Base-by-base conservation (phyloP, 805 yeast genomes). In the Saccharomyces eubayanus region DNA sequence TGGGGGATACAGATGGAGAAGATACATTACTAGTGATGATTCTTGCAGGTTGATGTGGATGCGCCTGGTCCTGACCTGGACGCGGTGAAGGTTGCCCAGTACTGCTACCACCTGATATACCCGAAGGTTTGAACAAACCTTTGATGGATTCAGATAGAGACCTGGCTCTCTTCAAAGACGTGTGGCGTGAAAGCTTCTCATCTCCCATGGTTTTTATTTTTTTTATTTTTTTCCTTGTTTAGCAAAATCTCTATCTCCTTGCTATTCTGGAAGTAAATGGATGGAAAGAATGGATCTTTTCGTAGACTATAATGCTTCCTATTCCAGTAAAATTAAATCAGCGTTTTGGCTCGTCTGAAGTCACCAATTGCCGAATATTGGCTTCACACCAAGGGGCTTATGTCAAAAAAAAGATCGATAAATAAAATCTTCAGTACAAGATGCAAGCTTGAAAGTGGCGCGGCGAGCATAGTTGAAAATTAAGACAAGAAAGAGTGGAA, bases 81-180 rank as follows among this genome's bases (percentile, higher is more conserved):
- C 43, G 43, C 5, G 43, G 10, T 16, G 43, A 36, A 36, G 43
- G 43, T 6, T 10, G 24, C 21, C 24, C 28, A 41, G 48, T 24
- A 29, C 14, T 21, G 40, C 10, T 36, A 36, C 43, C 20, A 16
- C 43, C 43, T 16, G 43, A 36, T 2, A 36, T 45, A 6, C 40
- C 21, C 3, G 56, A 51, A 20, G 48, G 43, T 49, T 57, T 61
- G 41, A 66, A 66, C 16, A 66, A 54, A n/a, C 60, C 63, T 47
- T 63, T 64, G 9, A 66, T 50, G 2, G 69, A 64, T 45, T 57
- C 62, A 6, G 70, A 62, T 5, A 66, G 46, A 1, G 69, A 64
- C 46, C 62, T 62, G 2, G 61, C 53, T 45, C 68, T 59, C n/a
- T 58, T 53, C 12, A 59, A 45, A 24, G 58, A 55, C 2, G 54